Base-by-base conservation (phyloP, 2,329 filamentous ascomycete species). In the Pseudogymnoascus sp. region DNA sequence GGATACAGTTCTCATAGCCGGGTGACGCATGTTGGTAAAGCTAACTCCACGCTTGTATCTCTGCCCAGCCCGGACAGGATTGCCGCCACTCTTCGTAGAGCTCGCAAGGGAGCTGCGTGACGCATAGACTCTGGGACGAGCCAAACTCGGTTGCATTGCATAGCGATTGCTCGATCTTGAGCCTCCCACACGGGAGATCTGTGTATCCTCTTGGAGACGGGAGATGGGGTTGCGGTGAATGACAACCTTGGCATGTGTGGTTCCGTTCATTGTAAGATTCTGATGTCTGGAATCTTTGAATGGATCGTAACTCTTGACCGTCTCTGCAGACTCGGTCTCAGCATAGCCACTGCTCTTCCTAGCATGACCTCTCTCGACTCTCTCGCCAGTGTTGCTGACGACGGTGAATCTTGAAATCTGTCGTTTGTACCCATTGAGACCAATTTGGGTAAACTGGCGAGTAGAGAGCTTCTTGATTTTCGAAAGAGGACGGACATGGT, bases 221-320 rank as follows among this genome's bases (percentile, higher is more conserved):
- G 31, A 37, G 6, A 44, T 46, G 14, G 56, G 18, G 40, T 60
- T 60, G 46, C 62, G 67, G 62, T 74, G 70, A 34, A 74, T 68
- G 4, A 69, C 70, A n/a, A 73, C 64, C 42, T 69, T 73, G 4
- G 69, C 66, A 46, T 65, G 64, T 10, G 56, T 36, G 16, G 16
- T 23, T 12, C 59, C 37, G 11, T 60, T 60, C 59, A 37, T 23
- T 40, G 59, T 56, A 69, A 62, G 75, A 64, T 61, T 83, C 76
- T 21, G 79, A 77, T 63, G 82, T 77, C 67, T 66, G 12, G 72
- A 73, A 53, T 89, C 85, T 70, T 90, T 85, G 73, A 89, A 96
- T 0, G 92, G 91, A 73, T 96, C 93, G 69, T 96, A 96, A 74
- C 89, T 95, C 66, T 83, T 74, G 10, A 81, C 72, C 0, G 80